Evolutionary conservation across 352 stramenopile species (phyloP).

Genomic region (Saprolegnia diclina): DNA sequence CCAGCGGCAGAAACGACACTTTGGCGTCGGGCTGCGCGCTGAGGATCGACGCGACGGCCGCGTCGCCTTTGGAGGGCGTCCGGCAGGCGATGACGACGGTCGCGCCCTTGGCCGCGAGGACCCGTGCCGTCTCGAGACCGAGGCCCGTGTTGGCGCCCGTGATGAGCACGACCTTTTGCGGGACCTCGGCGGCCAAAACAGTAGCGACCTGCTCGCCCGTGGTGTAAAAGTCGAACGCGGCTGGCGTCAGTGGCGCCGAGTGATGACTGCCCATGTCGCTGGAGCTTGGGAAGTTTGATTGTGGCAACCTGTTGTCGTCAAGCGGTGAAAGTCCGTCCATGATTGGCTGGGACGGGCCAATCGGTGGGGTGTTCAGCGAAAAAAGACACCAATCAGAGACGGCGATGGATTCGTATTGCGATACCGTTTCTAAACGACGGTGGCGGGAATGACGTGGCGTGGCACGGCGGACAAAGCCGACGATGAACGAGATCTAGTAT

Average conservation of each 20-base stretch:
- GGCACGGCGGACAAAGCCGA: no score
- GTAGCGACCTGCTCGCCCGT: background rate
- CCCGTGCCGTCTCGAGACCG: constrained; percentile 62
- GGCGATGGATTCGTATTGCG: no score
- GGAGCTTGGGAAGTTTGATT: background rate
- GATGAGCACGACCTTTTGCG: constrained; percentile 64
- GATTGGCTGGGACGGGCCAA: no score
- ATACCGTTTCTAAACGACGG: no score
- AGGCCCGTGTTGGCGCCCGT: constrained; percentile 84
- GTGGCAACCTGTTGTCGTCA: no score
- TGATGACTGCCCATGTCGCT: background rate
- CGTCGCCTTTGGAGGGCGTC: background rate
- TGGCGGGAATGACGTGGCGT: no score
- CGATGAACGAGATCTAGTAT: no score
- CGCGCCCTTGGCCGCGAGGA: constrained; percentile 49
- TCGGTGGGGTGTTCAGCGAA: no score
- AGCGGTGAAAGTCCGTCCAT: no score
- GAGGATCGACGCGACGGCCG: constrained; percentile 20
- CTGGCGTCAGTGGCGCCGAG: background rate
- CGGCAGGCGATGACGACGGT: constrained; percentile 45
- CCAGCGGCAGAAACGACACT: constrained; percentile 37
- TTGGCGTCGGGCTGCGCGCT: background rate
- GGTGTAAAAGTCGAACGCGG: background rate
- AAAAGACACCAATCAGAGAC: no score
- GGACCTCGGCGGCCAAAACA: constrained; percentile 4